Conservation (phyloP, 208 protist genomes). For the Dictyostelium gargantuum region DNA sequence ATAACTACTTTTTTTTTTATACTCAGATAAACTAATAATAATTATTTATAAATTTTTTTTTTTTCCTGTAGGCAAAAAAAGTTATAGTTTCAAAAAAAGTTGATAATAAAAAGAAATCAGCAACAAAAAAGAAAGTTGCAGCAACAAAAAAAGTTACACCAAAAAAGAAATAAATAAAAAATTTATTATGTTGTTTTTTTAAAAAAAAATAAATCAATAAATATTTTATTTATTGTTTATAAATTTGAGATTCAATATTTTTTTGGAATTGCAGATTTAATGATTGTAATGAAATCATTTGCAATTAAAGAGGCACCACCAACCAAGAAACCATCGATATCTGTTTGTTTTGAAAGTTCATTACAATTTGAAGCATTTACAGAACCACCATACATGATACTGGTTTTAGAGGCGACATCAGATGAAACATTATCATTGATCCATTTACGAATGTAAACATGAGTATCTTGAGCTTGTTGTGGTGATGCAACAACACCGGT, state of each 20-base stretch:
- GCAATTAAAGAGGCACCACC: conserved; percentile 97
- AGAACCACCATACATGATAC: conserved; percentile 99
- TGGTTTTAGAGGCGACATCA: conserved; percentile 90
- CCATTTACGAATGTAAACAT: conserved; percentile 90
- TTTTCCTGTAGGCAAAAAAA: not conserved
- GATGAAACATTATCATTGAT: conserved; percentile 88
- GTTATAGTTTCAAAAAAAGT: not conserved
- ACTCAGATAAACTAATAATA: not conserved
- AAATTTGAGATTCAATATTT: not conserved
- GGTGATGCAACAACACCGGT: conserved; percentile 97
- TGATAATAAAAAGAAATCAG: not conserved
- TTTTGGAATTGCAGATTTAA: conserved; percentile 88
- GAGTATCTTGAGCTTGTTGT: conserved; percentile 91
- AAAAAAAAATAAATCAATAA: not conserved
- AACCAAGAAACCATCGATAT: conserved; percentile 99
- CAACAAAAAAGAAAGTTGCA: not conserved
- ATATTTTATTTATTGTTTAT: not conserved
- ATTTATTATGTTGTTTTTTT: too few species aligned
- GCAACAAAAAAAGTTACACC: not conserved
- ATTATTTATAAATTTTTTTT: not conserved
- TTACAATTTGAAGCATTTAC: conserved; percentile 93
- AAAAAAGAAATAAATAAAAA: not conserved
- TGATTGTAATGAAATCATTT: conserved; percentile 93
- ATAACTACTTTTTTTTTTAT: not conserved
- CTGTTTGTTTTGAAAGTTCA: conserved; percentile 89